These are phyloP conservation scores for Drosera spatulata DNA, from an alignment of 179 eudicot genomes.

Conservation along the genomic window DNA sequence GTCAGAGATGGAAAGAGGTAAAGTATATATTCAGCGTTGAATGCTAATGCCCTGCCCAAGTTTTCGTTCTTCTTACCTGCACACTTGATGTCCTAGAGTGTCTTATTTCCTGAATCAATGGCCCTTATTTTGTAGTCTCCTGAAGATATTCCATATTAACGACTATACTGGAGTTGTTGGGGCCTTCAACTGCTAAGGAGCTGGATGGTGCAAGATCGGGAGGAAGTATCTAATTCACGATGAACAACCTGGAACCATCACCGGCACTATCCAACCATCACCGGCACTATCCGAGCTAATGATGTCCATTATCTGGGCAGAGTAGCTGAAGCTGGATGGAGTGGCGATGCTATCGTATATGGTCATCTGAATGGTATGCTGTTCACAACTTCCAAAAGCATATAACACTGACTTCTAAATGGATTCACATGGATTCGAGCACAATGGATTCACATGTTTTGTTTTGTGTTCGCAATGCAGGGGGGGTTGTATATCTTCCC, in stretches of 20 bases:
- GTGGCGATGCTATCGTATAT: slow-evolving; percentile 15
- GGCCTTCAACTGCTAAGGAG: slow-evolving; percentile 87
- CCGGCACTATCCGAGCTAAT: slow-evolving; percentile 34
- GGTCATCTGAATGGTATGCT: slow-evolving; percentile 41
- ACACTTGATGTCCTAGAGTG: neutral
- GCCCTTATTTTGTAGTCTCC: slow-evolving; percentile 26
- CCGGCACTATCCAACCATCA: slow-evolving; percentile 31
- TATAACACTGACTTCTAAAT: neutral
- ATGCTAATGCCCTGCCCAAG: neutral
- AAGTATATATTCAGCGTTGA: neutral
- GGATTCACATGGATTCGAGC: no score
- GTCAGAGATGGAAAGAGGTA: slow-evolving; percentile 72
- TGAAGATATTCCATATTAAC: slow-evolving; percentile 78
- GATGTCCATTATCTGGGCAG: slow-evolving; percentile 46
- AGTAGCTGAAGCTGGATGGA: slow-evolving; percentile 14
- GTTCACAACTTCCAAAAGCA: neutral
- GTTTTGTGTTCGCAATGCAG: slow-evolving; percentile 14
- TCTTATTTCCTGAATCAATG: neutral
- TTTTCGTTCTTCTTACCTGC: neutral
- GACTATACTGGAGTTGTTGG: slow-evolving; percentile 68
- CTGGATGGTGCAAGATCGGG: slow-evolving; percentile 69
- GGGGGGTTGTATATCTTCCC: slow-evolving; percentile 47
- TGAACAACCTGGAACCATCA: slow-evolving; percentile 41
- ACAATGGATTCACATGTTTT: no score
- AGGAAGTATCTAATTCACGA: slow-evolving; percentile 64